Base-by-base conservation (phyloP, 352 stramenopile genomes). In the Phytophthora sojae region DNA sequence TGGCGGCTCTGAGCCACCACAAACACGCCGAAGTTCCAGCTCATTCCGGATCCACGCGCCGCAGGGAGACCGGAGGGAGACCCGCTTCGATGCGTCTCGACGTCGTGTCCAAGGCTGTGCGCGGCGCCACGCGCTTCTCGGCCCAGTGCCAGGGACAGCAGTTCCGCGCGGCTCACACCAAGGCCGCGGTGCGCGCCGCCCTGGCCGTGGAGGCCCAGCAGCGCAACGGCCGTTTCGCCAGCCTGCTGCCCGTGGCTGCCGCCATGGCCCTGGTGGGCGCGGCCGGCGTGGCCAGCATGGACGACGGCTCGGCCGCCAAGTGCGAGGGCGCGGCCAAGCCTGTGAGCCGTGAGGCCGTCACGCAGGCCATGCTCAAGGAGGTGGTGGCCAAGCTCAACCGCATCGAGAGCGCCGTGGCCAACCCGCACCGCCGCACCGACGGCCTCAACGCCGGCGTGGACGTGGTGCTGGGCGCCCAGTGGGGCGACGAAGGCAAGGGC, bases 401-500 rank as follows among this genome's bases (percentile, higher is more conserved):
- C 65, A 95, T 96, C 56, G 89, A 96, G 76, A 93, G 85, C 61
- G 89, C 89, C 3, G 86, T 96, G 57, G 86, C 89, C 55, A 96
- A 96, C 80, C 86, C 89, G 32, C 86, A 90, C 58, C 88, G 86
- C 58, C 71, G 86, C 67, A 79, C 85, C 54, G 85, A 92, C 57
- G 83, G 81, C 4, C 69, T 91, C 30, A 92, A 91, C 70, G 51
- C 63, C 42, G 87, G 89, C 57, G 89, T 96, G 44, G 88, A 95
- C 80, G 96, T 99, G 37, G 97, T 99, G n/a, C 82, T 99, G 42
- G 98, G 98, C 29, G 93, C 93, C 39, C 97, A 99, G 72, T 99
- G 97, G 97, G 98, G 98, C 37, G 98, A 99, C 76, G 98, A 99
- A 90, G 98, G 98, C 74, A 99, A 99, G 82, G 98, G 98, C 73